A percentile compares a stretch with the other conserved stretches of the same genome.
Conservation (phyloP, 129 eudicot species). For the Calendula officinalis region DNA sequence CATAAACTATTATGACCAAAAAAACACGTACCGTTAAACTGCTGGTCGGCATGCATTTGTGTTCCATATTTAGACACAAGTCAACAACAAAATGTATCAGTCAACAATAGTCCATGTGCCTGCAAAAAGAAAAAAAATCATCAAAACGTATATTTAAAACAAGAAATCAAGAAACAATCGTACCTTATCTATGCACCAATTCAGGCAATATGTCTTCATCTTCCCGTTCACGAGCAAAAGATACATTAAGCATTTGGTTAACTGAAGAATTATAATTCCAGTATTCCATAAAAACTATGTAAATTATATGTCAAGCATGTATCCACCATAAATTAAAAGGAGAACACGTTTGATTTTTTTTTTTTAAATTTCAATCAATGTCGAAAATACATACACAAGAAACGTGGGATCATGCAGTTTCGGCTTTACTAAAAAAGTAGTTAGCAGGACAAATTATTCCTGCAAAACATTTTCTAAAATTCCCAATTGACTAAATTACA, state of each 20-base stretch:
- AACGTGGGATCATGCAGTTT: slow-evolving; percentile 50
- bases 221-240: not conserved
- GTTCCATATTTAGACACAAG: slow-evolving; percentile 17
- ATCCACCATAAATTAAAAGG: slow-evolving; percentile 2
- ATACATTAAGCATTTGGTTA: not conserved
- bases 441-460: slow-evolving; percentile 62
- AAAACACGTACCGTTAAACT: slow-evolving; percentile 2
- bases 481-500: slow-evolving; percentile 61
- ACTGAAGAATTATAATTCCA: not conserved
- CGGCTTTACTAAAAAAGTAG: slow-evolving; percentile 44
- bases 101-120: not conserved
- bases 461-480: slow-evolving; percentile 73
- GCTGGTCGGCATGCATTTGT: not conserved
- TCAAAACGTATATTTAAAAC: not conserved
- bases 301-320: not conserved
- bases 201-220: not conserved
- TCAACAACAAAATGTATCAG: not conserved
- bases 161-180: not conserved
- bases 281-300: not conserved
- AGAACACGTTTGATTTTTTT: slow-evolving; percentile 38
- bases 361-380: slow-evolving; percentile 45
- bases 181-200: slow-evolving; percentile 14
- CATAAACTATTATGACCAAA: not conserved
- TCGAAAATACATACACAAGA: slow-evolving; percentile 55
- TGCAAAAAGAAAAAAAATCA: slow-evolving; percentile 13